Conservation (phyloP, 2,329 filamentous ascomycete species). For the Talaromyces verruculosus region DNA sequence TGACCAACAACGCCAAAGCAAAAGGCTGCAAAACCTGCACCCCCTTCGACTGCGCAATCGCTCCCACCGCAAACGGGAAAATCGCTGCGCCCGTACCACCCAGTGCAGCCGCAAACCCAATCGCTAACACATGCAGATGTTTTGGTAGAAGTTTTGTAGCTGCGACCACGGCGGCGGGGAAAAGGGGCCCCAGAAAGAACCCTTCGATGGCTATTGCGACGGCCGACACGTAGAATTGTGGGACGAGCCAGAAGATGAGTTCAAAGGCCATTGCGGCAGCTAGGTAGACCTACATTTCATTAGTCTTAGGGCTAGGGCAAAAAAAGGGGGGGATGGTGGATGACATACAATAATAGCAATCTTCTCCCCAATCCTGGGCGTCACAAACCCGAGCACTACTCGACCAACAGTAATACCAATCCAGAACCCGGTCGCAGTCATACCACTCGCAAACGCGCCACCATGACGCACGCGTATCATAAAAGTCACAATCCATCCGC, state of each 20-base stretch:
- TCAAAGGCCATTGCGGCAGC: constrained; percentile 62
- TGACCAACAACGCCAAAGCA: constrained; percentile 54
- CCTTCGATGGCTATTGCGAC: constrained; percentile 71
- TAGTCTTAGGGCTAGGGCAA: background rate
- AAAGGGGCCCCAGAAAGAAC: constrained; percentile 77
- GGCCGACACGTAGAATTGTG: constrained; percentile 70
- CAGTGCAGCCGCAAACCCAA: constrained; percentile 77
- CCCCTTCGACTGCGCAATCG: constrained; percentile 55
- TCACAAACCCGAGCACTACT: constrained; percentile 72
- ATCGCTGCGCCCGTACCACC: constrained; percentile 66
- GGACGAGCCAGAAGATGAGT: constrained; percentile 78
- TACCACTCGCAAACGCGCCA: constrained; percentile 67
- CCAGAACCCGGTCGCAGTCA: constrained; percentile 81
- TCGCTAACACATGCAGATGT: constrained; percentile 73
- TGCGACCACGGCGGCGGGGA: constrained; percentile 71
- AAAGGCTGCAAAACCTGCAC: constrained; percentile 62
- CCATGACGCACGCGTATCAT: constrained; percentile 77
- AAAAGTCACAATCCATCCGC: constrained; percentile 82
- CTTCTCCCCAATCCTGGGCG: constrained; percentile 67
- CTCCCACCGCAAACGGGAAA: constrained; percentile 48
- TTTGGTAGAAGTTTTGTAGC: constrained; percentile 72
- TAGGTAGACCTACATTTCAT: constrained; percentile 55
- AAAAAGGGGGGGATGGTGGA: background rate
- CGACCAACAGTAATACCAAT: constrained; percentile 75
- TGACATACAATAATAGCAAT: constrained; percentile 52